Evolutionary conservation across 2,329 filamentous ascomycete genomes (phyloP), one percentile per base, ranked within the genome.

Genomic region (Coniochaeta hoffmannii): DNA sequence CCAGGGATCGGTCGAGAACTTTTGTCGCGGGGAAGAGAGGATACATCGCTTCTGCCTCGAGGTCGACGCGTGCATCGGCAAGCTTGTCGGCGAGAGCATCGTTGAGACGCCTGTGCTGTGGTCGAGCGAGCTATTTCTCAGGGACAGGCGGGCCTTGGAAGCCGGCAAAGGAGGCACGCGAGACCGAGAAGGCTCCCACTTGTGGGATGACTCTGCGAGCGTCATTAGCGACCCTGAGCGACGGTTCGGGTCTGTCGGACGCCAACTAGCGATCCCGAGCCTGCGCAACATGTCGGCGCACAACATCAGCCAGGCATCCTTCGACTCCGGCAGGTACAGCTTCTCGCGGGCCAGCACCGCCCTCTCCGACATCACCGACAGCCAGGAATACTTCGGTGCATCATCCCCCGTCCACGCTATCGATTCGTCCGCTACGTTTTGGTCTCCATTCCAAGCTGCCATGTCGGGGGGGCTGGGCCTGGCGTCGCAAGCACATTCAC

Each of bases 11-110:
- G 87, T 97, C 31, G 90, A 95, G 68, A 96, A 96, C 65, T 93
- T 97, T 62, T 99, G 94, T 71, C 87, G 86, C 62, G 94, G 93
- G 6, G 94, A 99, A 68, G 94, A 99, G 71, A 79, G 94, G 53
- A 93, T 99, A 34, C 94, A 97, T 68, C 85, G 92, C 11, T 94
- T 99, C 69, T 94, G 88, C 66, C 88, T 91, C 61, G 94, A 97
- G 68, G 82, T 97, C 28, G 88, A 93, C 63, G 88, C 84, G 59
- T 96, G 90, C 65, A 87, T 96, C 60, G 87, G 85, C 62, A 91
- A 90, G 66, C 77, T 97, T 8, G 87, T 96, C 30, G 90, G 90
- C 28, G 89, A 95, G 57, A 90, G 85, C 49, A 85, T 96, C 59
- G 78, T 88, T 58, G 89, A 96, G 35, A 89, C 89, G 0, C 91